These are phyloP conservation scores for Vachellia pachyceras DNA, from an alignment of 306 rosid species.

Conservation along the genomic window DNA sequence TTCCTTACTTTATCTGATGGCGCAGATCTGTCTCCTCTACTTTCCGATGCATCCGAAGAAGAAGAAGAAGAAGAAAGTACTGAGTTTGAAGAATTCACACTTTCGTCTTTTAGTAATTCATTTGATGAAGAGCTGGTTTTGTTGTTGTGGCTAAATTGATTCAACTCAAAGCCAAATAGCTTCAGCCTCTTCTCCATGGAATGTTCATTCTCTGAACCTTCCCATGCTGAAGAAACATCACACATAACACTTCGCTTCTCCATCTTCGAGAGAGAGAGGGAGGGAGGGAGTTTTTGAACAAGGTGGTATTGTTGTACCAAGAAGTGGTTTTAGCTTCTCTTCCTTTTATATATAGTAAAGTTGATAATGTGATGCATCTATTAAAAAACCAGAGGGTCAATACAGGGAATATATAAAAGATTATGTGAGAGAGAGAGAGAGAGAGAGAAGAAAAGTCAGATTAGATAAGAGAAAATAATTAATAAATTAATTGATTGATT, in stretches of 20 bases:
- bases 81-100: slow-evolving; percentile 80
- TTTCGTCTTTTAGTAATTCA: slow-evolving; percentile 69
- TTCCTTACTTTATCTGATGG: slow-evolving; percentile 33
- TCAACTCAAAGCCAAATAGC: slow-evolving; percentile 85
- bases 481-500: neutral
- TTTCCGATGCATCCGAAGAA: too few species aligned
- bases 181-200: slow-evolving; percentile 77
- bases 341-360: slow-evolving; percentile 75
- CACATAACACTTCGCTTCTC: slow-evolving; percentile 44
- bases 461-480: slow-evolving; percentile 50
- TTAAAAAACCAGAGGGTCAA: slow-evolving; percentile 50
- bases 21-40: too few species aligned
- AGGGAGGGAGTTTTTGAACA: slow-evolving; percentile 9
- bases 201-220: slow-evolving; percentile 41
- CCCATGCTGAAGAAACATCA: slow-evolving; percentile 48
- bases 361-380: slow-evolving; percentile 62
- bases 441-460: slow-evolving; percentile 65
- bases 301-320: slow-evolving; percentile 33
- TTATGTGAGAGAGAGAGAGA: neutral
- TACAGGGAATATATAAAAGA: neutral
- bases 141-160: slow-evolving; percentile 45
- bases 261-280: slow-evolving; percentile 26
- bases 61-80: slow-evolving; percentile 44
- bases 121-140: neutral
- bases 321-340: slow-evolving; percentile 47